Evolutionary conservation across 441 rosid species (phyloP).

Genomic region (Populus hybrid): DNA sequence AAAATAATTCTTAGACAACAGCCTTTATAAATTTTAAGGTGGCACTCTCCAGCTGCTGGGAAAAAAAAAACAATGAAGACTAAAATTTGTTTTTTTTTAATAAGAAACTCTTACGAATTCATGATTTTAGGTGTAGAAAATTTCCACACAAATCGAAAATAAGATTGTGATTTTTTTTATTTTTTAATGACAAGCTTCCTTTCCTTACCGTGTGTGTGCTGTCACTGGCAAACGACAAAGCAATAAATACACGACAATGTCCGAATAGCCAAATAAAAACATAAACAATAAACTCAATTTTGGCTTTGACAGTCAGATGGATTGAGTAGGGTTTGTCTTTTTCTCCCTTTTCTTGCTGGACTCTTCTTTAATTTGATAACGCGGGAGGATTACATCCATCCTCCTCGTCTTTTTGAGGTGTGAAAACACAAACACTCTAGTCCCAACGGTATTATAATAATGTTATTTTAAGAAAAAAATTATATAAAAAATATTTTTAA

Average conservation of each 20-base stretch:
- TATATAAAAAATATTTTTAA: too few species aligned
- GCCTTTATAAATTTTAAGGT: too few species aligned
- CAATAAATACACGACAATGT: neutral
- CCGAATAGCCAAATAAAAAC: neutral
- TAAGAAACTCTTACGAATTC: neutral
- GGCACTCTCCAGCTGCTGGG: neutral
- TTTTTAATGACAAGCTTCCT: neutral
- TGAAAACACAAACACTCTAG: too few species aligned
- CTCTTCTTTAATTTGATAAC: too few species aligned
- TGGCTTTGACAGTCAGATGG: neutral
- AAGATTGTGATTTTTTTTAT: neutral
- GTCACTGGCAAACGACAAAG: neutral
- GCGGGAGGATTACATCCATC: too few species aligned
- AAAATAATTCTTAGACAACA: too few species aligned
- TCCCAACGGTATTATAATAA: too few species aligned
- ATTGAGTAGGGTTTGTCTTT: neutral
- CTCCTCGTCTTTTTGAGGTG: too few species aligned
- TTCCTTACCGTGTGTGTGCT: neutral
- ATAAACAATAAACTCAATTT: neutral
- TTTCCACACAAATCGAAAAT: neutral
- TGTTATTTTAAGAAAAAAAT: too few species aligned
- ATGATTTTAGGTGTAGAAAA: neutral
- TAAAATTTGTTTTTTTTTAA: too few species aligned
- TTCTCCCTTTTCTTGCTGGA: too few species aligned
- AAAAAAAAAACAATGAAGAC: too few species aligned